phyloP scores from a whole-genome alignment of 2,329 filamentous ascomycete genomes.

The Zymoseptoria crescenta region DNA sequence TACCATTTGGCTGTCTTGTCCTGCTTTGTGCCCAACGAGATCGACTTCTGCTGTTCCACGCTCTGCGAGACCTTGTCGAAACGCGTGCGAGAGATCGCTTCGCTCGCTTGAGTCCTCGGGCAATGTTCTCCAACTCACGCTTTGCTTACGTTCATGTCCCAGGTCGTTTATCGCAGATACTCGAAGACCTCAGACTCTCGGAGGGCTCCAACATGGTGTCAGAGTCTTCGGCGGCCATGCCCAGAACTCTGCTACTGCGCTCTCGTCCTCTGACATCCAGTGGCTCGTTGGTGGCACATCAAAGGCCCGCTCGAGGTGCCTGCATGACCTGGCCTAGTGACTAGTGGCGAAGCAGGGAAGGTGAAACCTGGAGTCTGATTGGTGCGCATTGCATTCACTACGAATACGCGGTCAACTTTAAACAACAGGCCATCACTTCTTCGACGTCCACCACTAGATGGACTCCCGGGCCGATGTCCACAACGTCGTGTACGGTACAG shows the following conservation, averaged over 20 bases:
- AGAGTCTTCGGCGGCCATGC: not conserved
- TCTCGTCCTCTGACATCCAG: not conserved
- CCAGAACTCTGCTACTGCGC: not conserved
- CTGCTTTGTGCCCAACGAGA: not conserved
- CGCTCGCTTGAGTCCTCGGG: not conserved
- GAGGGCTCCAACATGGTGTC: not conserved
- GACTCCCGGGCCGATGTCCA: slow-evolving; percentile 23
- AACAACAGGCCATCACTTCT: not conserved
- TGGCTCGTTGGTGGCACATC: not conserved
- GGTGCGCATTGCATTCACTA: not conserved
- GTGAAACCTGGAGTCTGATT: not conserved
- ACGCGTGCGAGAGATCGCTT: not conserved
- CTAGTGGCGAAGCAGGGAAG: not conserved
- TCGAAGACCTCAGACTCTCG: not conserved
- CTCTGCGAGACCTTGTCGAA: not conserved
- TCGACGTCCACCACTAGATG: not conserved
- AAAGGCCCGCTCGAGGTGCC: not conserved
- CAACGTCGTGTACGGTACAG: slow-evolving; percentile 38
- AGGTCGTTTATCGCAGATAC: not conserved
- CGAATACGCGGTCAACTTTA: not conserved
- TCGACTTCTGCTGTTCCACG: not conserved
- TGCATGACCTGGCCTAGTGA: not conserved
- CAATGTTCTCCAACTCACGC: not conserved
- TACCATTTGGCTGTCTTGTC: slow-evolving; percentile 12
- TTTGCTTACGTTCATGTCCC: not conserved